phyloP scores from a whole-genome alignment of 2,329 filamentous ascomycete genomes.

The Akanthomyces muscarius region DNA sequence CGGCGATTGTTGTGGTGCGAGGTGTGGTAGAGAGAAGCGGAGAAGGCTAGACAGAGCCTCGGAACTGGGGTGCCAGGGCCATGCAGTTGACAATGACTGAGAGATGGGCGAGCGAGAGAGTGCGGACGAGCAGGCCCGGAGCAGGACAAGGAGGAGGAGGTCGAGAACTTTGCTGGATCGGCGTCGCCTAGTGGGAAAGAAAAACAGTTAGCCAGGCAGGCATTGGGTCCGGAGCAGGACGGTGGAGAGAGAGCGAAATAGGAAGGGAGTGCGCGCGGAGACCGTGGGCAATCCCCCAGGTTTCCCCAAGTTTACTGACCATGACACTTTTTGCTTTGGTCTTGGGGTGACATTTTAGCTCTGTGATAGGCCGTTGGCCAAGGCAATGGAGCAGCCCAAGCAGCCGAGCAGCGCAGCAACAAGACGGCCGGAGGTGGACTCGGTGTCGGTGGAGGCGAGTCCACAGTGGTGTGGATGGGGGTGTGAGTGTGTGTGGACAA shows the following conservation, averaged over 20 bases:
- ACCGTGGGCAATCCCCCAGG: conserved; percentile 12
- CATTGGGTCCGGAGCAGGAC: neutral
- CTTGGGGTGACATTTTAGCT: neutral
- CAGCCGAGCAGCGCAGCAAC: conserved; percentile 6
- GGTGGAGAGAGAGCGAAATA: neutral
- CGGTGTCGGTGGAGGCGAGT: neutral
- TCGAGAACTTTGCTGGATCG: conserved; percentile 14
- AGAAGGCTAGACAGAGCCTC: conserved; percentile 9
- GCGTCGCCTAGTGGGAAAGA: neutral
- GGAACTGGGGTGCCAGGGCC: neutral
- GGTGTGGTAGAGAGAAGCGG: conserved; percentile 2
- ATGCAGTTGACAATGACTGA: conserved; percentile 1
- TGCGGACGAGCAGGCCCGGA: neutral
- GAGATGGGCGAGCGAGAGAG: neutral
- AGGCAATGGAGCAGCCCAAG: neutral
- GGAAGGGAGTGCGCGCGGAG: conserved; percentile 5
- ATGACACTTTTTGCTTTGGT: neutral
- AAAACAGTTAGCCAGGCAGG: neutral
- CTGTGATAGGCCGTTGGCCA: conserved; percentile 2
- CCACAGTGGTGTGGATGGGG: neutral
- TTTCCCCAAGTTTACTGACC: conserved; percentile 14
- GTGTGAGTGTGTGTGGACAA: neutral
- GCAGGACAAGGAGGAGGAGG: conserved; percentile 3
- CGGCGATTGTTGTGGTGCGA: neutral
- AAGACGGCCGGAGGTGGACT: neutral